Conservation (phyloP, 306 rosid species). For the Dalbergia cultrata region DNA sequence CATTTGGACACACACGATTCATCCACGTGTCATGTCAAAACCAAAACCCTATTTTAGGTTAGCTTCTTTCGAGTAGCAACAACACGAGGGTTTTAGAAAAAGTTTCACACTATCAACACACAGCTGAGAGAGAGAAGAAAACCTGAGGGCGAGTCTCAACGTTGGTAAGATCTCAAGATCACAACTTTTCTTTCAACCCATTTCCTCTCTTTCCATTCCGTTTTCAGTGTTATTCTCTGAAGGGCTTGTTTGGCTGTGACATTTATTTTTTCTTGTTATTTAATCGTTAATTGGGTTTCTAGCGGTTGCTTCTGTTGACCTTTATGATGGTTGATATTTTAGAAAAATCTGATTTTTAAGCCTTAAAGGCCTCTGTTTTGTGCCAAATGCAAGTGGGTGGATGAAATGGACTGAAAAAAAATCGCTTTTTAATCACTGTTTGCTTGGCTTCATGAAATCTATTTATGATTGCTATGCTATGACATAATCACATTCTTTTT, state of each 20-base stretch:
- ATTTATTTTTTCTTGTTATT: not conserved
- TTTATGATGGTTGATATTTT: not conserved
- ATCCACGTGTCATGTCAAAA: conserved; percentile 34
- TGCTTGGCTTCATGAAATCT: not conserved
- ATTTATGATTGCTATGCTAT: not conserved
- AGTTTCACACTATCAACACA: not conserved
- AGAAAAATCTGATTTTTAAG: conserved; percentile 17
- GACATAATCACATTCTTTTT: not conserved
- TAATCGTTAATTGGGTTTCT: conserved; percentile 12
- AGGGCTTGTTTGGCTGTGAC: not conserved
- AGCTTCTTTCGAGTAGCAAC: not conserved
- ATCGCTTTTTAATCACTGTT: not conserved
- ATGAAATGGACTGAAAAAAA: not conserved
- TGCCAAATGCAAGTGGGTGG: conserved; percentile 10
- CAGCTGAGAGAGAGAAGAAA: not conserved
- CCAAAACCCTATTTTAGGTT: conserved; percentile 41
- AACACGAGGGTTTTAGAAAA: conserved; percentile 38
- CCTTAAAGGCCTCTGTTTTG: conserved; percentile 11
- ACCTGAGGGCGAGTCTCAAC: conserved; percentile 5
- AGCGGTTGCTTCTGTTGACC: not conserved
- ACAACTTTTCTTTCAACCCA: conserved; percentile 21
- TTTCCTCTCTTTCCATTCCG: not conserved
- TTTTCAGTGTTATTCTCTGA: conserved; percentile 24
- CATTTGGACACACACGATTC: not conserved
- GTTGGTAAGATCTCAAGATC: conserved; percentile 41